Base-by-base conservation (phyloP, 768 basidiomycete species). In the Rhodotorula sphaerocarpa region DNA sequence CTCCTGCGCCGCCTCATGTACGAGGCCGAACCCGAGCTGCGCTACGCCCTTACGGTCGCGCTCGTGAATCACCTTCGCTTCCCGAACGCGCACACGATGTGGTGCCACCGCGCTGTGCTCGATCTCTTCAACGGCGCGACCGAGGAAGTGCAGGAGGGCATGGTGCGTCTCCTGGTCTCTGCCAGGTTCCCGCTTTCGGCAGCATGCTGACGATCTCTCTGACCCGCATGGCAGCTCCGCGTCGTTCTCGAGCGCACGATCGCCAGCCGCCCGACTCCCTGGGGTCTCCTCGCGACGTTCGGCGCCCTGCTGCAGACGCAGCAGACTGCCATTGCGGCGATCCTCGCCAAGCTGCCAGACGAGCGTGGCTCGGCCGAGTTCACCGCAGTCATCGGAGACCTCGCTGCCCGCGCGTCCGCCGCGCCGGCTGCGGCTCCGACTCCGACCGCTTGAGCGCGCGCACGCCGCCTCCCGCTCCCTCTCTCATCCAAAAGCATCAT, bases 181-280 rank as follows among this genome's bases (percentile, higher is more conserved):
- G 23, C 31, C 27, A 20, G 7, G 12, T 23, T n/a, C 23, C 2
- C 12, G 2, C 1, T 15, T 3, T 5, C 1, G 14, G 7, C 44
- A 7, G 3, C 18, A 34, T 3, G 23, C 57, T 42, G 31, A 50
- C 30, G 20, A 7, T 53, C 7, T 23, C 31, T 21, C 12, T 16
- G 31, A 25, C 31, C 21, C n/a, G 34, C 27, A n/a, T 14, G 36
- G 42, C 16, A 56, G 55, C 63, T 64, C 23, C 52, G 52, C 66
- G 88, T 95, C 42, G 82, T 99, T 41, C 79, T 97, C 70, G 93
- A 97, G 74, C 84, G 91, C 41, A 88, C 95, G 77, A 83, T 97
- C 62, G 90, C 90, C 39, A 86, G 89, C 73, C 85, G 90, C 33
- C 95, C 95, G 51, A 92, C 96, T 71, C 92, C 95, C 1, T 62